Percentiles rank a stretch among this genome's conserved stretches.
phyloP scores from a whole-genome alignment of 164 flowering plant genomes.

The Euptelea pleiosperma region DNA sequence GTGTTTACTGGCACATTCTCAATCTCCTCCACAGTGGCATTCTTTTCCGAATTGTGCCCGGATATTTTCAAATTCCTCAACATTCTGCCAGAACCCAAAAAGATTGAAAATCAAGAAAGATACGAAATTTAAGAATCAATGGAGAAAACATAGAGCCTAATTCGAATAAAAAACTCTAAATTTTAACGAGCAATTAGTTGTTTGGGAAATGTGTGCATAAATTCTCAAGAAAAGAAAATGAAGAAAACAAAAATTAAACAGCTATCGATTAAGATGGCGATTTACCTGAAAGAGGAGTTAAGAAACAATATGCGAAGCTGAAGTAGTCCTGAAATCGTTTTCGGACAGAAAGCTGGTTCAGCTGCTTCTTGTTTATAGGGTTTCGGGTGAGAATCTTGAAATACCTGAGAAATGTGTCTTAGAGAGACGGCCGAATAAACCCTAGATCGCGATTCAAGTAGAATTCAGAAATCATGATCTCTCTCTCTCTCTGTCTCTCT shows the following conservation, averaged over 20 bases:
- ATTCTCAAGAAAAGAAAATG: too few relatives aligned
- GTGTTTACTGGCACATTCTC: slow-evolving; percentile 71
- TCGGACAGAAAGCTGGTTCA: slow-evolving; percentile 7
- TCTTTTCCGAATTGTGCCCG: slow-evolving; percentile 58
- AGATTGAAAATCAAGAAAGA: background rate
- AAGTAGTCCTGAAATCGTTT: slow-evolving; percentile 28
- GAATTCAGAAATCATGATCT: too few relatives aligned
- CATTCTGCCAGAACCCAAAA: slow-evolving; percentile 45
- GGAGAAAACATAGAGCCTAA: too few relatives aligned
- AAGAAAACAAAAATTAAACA: too few relatives aligned
- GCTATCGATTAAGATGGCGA: too few relatives aligned
- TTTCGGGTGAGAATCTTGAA: slow-evolving; percentile 4
- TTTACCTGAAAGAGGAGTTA: slow-evolving; percentile 41
- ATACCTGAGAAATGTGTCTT: background rate
- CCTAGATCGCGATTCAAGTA: too few relatives aligned
- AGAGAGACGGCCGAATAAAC: too few relatives aligned
- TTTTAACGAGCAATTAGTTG: too few relatives aligned
- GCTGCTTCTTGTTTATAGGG: slow-evolving; percentile 15
- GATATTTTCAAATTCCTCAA: slow-evolving; percentile 63
- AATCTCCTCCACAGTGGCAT: slow-evolving; percentile 39
- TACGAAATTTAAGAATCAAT: background rate
- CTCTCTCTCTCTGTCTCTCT: slow-evolving; percentile 14
- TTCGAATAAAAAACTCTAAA: too few relatives aligned
- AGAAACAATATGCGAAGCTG: slow-evolving; percentile 28
- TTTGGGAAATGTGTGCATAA: too few relatives aligned